Evolutionary conservation across 306 rosid species (phyloP).

Genomic region (Trifolium fragiferum): DNA sequence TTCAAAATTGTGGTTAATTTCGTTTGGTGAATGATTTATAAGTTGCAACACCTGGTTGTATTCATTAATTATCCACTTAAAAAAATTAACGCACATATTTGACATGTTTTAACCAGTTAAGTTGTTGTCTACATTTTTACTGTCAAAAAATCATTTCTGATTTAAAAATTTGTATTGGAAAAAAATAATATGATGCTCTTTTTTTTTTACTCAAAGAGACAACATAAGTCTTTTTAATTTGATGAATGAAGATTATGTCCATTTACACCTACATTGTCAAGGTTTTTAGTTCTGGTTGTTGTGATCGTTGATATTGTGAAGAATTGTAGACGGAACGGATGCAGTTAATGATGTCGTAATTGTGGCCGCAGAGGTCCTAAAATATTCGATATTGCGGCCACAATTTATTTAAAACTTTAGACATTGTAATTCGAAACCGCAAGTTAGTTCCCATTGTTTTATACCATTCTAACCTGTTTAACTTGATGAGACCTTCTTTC

Average conservation of each 20-base stretch:
- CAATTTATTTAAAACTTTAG: background rate
- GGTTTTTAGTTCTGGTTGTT: background rate
- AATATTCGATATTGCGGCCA: background rate
- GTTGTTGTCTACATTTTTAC: background rate
- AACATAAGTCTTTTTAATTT: constrained; percentile 1
- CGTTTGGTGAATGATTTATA: background rate
- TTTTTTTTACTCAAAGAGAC: background rate
- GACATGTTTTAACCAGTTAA: background rate
- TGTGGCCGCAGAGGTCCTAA: background rate
- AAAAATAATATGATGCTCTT: background rate
- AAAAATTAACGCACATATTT: background rate
- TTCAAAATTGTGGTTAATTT: background rate
- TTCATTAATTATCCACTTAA: background rate
- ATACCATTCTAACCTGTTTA: constrained; percentile 8
- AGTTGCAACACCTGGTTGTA: background rate
- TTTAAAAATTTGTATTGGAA: background rate
- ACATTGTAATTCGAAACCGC: background rate
- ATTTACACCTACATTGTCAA: background rate
- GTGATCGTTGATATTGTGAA: background rate
- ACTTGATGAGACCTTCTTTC: constrained; percentile 19
- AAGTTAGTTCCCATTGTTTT: constrained; percentile 1
- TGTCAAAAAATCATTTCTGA: background rate
- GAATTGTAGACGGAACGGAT: background rate
- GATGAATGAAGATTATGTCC: constrained; percentile 23
- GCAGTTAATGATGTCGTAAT: background rate